Evolutionary conservation across 2,329 filamentous ascomycete genomes (phyloP), one percentile per base, ranked within the genome.

Genomic region (Zasmidium angulare): DNA sequence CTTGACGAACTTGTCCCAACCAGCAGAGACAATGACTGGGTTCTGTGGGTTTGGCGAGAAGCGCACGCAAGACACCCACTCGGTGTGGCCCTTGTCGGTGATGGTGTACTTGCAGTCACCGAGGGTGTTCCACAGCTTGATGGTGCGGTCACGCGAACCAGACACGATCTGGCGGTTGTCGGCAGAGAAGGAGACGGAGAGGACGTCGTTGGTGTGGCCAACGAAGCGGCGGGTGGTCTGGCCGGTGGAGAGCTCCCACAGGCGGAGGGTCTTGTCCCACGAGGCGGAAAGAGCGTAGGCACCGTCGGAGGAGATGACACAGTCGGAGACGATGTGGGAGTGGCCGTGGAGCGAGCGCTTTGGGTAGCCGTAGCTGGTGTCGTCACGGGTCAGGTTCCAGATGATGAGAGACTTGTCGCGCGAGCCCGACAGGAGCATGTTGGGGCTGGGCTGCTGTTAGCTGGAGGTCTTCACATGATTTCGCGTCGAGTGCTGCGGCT

Each of bases 51-150:
- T 99, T 78, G 95, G 95, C 83, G 90, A 96, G 90, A 99, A 99
- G 82, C 95, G 90, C 73, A 99, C 95, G 86, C 93, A 98, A 67
- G 93, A 97, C 73, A 96, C 95, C 95, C 95, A 99, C 83, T 99
- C 95, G 82, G 91, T 91, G 87, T 99, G 95, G 79, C 95, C 95
- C 90, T 99, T 99, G 80, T 99, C 95, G 82, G 91, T 96, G 86
- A 99, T 98, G 85, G 93, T 99, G 89, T 88, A 99, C 87, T 99
- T 99, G 93, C 95, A 99, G 88, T 99, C 95, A 83, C 95, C 95
- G 71, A 99, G 91, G 74, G 95, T 99, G 87, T 99, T 99, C 95
- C 95, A 99, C 76, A 99, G 89, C 91, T 98, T 99, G 87, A 99
- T 98, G 77, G 90, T 91, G 80, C 92, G 89, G 86, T 99, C 95